Percentiles rank a stretch among this genome's conserved stretches.
Conservation (phyloP, 2,329 filamentous ascomycete genomes). For the Huntiella bhutanensis region DNA sequence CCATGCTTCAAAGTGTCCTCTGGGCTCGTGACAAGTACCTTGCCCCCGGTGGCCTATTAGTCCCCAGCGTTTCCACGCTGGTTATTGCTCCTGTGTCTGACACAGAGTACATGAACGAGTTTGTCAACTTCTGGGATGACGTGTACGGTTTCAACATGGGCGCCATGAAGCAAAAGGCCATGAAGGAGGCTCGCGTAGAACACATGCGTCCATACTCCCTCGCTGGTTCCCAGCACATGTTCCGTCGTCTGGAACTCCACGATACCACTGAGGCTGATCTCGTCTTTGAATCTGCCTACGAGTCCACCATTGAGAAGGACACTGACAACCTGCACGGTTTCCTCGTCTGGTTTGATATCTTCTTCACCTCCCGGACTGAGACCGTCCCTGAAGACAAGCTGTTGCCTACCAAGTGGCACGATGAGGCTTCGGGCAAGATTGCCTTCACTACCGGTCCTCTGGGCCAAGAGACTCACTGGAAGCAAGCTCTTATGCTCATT, state of each 20-base stretch:
- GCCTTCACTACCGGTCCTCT: constrained; percentile 76
- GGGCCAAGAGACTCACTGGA: constrained; percentile 72
- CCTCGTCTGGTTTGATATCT: constrained; percentile 84
- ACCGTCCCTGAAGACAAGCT: constrained; percentile 29
- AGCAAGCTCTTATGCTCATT: constrained; percentile 58
- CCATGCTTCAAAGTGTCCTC: constrained; percentile 86
- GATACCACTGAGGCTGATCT: constrained; percentile 53
- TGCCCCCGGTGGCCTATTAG: constrained; percentile 59
- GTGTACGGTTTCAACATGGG: constrained; percentile 93
- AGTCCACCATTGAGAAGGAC: constrained; percentile 20
- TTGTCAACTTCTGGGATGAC: constrained; percentile 71
- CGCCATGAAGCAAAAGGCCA: constrained; percentile 67
- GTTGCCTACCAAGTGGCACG: constrained; percentile 41
- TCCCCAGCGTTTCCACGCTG: constrained; percentile 69
- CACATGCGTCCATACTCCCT: constrained; percentile 43
- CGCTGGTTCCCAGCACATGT: constrained; percentile 41
- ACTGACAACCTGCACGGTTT: constrained; percentile 54
- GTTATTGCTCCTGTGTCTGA: constrained; percentile 68
- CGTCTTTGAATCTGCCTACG: constrained; percentile 52
- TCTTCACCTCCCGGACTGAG: constrained; percentile 49
- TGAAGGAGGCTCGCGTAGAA: constrained; percentile 65
- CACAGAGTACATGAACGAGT: constrained; percentile 56
- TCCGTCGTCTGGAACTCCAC: constrained; percentile 62
- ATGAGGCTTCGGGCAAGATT: constrained; percentile 39
- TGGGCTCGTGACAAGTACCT: constrained; percentile 79